Conservation (phyloP, 2,329 filamentous ascomycete species). For the Rhexocercosporidium sp. region DNA sequence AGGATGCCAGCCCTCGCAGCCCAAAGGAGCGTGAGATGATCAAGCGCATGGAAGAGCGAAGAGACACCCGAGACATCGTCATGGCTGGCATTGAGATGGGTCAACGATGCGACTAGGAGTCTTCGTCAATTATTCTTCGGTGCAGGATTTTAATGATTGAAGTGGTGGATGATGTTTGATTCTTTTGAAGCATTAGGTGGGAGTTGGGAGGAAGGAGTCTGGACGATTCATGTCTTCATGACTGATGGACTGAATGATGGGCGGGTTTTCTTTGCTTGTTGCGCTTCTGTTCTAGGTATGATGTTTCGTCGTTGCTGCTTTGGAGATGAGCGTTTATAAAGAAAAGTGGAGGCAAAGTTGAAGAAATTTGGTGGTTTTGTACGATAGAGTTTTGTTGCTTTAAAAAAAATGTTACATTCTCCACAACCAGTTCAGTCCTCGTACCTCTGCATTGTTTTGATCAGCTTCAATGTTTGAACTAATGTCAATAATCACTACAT, state of each 20-base stretch:
- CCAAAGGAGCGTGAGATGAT: slow-evolving; percentile 63
- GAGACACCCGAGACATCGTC: slow-evolving; percentile 35
- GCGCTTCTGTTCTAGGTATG: slow-evolving; percentile 20
- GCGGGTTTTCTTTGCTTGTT: slow-evolving; percentile 19
- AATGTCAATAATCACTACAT: neutral
- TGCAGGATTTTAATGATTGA: slow-evolving; percentile 27
- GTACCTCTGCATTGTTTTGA: neutral
- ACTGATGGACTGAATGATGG: slow-evolving; percentile 17
- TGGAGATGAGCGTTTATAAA: slow-evolving; percentile 16
- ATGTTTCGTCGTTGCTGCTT: slow-evolving; percentile 15
- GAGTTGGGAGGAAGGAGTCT: slow-evolving; percentile 8
- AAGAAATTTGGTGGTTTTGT: slow-evolving; percentile 14
- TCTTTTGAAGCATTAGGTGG: slow-evolving; percentile 13
- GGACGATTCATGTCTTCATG: slow-evolving; percentile 18
- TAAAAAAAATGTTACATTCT: slow-evolving; percentile 4
- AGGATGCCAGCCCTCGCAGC: slow-evolving; percentile 60
- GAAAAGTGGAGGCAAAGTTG: slow-evolving; percentile 7
- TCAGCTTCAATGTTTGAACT: neutral
- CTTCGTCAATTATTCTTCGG: slow-evolving; percentile 24
- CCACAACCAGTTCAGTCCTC: neutral
- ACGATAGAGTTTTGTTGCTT: slow-evolving; percentile 17
- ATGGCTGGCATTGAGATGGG: slow-evolving; percentile 34
- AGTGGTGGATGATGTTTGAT: slow-evolving; percentile 18
- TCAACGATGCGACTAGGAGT: slow-evolving; percentile 26
- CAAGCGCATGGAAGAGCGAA: slow-evolving; percentile 57